A percentile compares a stretch with the other conserved stretches of the same genome.
Evolutionary conservation across 345 rosid species (phyloP).

Genomic region (Lagerstroemia speciosa): DNA sequence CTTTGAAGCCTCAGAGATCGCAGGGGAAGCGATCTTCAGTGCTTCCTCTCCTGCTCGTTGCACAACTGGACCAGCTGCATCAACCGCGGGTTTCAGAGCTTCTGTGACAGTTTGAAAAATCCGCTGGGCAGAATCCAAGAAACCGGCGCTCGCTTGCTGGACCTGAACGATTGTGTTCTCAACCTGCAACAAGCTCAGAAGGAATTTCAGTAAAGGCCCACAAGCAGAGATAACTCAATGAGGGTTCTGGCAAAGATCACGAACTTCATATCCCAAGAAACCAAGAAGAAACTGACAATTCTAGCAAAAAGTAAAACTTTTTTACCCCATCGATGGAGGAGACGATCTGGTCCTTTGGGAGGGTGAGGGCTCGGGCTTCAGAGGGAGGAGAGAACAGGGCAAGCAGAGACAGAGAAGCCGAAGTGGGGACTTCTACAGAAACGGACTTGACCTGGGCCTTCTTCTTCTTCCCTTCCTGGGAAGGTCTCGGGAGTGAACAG

Average conservation of each 20-base stretch:
- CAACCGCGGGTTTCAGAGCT: conserved; percentile 72
- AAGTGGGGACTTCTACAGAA: conserved; percentile 49
- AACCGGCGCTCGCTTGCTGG: conserved; percentile 52
- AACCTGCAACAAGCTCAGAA: conserved; percentile 32
- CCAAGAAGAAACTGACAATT: not conserved
- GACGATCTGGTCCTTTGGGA: conserved; percentile 78
- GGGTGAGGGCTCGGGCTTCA: conserved; percentile 60
- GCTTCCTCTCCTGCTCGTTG: conserved; percentile 80
- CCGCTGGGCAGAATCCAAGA: conserved; percentile 50
- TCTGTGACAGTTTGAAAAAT: conserved; percentile 51
- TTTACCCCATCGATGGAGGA: conserved; percentile 70
- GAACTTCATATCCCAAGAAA: not conserved
- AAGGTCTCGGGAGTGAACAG: conserved; percentile 9
- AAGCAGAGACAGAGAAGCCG: conserved; percentile 54
- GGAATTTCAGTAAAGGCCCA: conserved; percentile 5
- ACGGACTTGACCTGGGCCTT: conserved; percentile 31
- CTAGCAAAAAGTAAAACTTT: not conserved
- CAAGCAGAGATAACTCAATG: no score
- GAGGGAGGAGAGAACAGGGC: conserved; percentile 39
- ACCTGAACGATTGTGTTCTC: conserved; percentile 81
- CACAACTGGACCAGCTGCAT: conserved; percentile 52
- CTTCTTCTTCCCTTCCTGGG: not conserved
- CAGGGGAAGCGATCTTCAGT: conserved; percentile 78
- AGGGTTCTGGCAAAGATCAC: not conserved
- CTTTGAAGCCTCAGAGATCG: conserved; percentile 71